Conservation (phyloP, 805 yeast genomes). For the Brettanomyces sp. region DNA sequence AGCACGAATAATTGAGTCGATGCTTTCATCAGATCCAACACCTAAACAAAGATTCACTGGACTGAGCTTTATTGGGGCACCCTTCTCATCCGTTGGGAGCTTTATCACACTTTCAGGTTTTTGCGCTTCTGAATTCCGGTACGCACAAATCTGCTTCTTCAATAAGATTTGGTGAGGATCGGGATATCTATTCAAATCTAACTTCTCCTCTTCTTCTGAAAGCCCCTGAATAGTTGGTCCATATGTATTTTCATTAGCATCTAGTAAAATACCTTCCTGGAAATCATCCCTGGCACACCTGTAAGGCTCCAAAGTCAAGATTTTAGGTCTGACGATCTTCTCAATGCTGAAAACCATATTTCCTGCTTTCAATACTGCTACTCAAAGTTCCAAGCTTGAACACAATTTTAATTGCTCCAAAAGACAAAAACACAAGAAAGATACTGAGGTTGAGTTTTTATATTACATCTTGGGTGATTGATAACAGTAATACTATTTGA, state of each 20-base stretch:
- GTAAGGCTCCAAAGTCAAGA: slow-evolving; percentile 76
- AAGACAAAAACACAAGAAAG: too few relatives aligned
- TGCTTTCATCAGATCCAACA: slow-evolving; percentile 95
- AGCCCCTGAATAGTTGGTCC: slow-evolving; percentile 61
- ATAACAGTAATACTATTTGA: too few relatives aligned
- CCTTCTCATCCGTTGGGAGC: slow-evolving; percentile 8
- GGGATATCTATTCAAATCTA: slow-evolving; percentile 83
- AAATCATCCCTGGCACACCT: slow-evolving; percentile 96
- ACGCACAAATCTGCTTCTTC: slow-evolving; percentile 60
- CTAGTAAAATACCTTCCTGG: slow-evolving; percentile 77
- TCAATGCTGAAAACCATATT: slow-evolving; percentile 41
- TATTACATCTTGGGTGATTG: too few relatives aligned
- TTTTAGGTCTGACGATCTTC: slow-evolving; percentile 75
- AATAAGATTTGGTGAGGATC: slow-evolving; percentile 87
- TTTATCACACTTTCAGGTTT: slow-evolving; percentile 14
- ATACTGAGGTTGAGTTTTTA: too few relatives aligned
- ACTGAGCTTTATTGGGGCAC: slow-evolving; percentile 6
- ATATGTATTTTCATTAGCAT: slow-evolving; percentile 93
- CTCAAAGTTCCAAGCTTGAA: too few relatives aligned
- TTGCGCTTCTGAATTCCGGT: slow-evolving; percentile 49
- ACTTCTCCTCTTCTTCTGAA: slow-evolving; percentile 32
- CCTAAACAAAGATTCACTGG: slow-evolving; percentile 81
- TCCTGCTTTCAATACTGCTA: too few relatives aligned
- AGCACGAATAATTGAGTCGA: slow-evolving; percentile 80
- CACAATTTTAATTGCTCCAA: too few relatives aligned